Conservation (phyloP, 2,329 filamentous ascomycete genomes). For the Pseudonectria buxi region DNA sequence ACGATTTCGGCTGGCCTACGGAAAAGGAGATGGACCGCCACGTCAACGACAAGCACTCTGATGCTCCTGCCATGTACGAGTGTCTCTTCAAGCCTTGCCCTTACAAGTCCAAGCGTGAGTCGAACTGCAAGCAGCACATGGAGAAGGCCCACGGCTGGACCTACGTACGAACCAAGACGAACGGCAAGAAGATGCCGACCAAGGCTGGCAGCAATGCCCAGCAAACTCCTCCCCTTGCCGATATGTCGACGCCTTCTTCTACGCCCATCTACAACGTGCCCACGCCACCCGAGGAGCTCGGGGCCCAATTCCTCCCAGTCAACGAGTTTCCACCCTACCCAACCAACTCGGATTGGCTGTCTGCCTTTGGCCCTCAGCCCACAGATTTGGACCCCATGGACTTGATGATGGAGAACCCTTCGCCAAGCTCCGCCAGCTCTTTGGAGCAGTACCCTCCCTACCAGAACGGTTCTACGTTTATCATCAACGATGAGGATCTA, state of each 20-base stretch:
- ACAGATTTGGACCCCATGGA: slow-evolving; percentile 36
- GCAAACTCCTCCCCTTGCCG: slow-evolving; percentile 53
- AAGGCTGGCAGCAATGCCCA: slow-evolving; percentile 42
- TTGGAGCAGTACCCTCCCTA: slow-evolving; percentile 54
- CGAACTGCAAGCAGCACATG: slow-evolving; percentile 98
- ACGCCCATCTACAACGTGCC: slow-evolving; percentile 43
- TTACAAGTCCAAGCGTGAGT: slow-evolving; percentile 92
- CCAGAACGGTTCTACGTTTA: slow-evolving; percentile 55
- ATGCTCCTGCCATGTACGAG: slow-evolving; percentile 70
- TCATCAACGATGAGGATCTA: slow-evolving; percentile 54
- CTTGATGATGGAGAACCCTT: slow-evolving; percentile 30
- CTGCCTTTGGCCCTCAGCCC: slow-evolving; percentile 24
- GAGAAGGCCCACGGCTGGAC: slow-evolving; percentile 89
- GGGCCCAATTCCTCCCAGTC: slow-evolving; percentile 22
- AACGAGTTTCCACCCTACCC: slow-evolving; percentile 46
- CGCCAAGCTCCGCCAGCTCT: slow-evolving; percentile 31
- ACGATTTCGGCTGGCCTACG: slow-evolving; percentile 85
- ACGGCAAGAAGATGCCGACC: slow-evolving; percentile 56
- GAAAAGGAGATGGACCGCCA: slow-evolving; percentile 97
- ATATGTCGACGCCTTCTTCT: slow-evolving; percentile 56
- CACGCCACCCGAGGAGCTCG: slow-evolving; percentile 50
- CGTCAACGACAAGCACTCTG: slow-evolving; percentile 90
- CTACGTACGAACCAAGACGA: slow-evolving; percentile 91
- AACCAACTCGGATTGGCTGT: slow-evolving; percentile 39
- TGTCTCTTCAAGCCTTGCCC: slow-evolving; percentile 79